A percentile compares a stretch with the other conserved stretches of the same genome.
Evolutionary conservation across 1,284 basidiomycete genomes (phyloP).

Genomic region (Acaromyces ingoldii): DNA sequence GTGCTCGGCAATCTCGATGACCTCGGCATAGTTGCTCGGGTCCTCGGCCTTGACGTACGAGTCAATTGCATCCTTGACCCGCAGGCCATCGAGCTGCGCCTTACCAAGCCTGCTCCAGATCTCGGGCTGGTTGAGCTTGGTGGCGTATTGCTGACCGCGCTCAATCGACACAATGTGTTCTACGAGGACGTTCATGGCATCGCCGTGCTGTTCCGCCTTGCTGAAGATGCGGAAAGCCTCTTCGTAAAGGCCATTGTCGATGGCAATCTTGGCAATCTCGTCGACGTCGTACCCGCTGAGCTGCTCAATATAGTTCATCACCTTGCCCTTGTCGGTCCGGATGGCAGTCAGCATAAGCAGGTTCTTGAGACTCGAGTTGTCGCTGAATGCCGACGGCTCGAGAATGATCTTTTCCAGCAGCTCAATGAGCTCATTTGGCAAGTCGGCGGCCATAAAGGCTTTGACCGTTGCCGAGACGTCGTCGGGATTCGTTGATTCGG

Average conservation of each 20-base stretch:
- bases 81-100: slow-evolving; percentile 96
- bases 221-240: slow-evolving; percentile 68
- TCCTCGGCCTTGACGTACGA: slow-evolving; percentile 99
- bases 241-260: slow-evolving; percentile 90
- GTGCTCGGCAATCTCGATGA: slow-evolving; percentile 91
- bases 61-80: slow-evolving; percentile 97
- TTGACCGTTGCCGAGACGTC: slow-evolving; percentile 99
- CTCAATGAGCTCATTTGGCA: slow-evolving; percentile 95
- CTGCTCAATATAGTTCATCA: slow-evolving; percentile 97
- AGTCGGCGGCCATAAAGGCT: slow-evolving; percentile 93
- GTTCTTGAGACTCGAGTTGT: slow-evolving; percentile 68
- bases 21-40: slow-evolving; percentile 88
- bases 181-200: slow-evolving; percentile 95
- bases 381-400: slow-evolving; percentile 93
- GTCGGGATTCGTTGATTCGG: slow-evolving; percentile 95
- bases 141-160: slow-evolving; percentile 90
- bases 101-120: slow-evolving; percentile 97
- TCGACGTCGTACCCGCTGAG: slow-evolving; percentile 88
- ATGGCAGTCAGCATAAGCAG: slow-evolving; percentile 91
- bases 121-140: slow-evolving; percentile 91
- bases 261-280: slow-evolving; percentile 95
- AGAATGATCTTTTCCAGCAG: slow-evolving; percentile 98
- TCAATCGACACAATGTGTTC: slow-evolving; percentile 98
- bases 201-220: slow-evolving; percentile 47
- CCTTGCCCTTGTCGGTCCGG: slow-evolving; percentile 96